A percentile compares a stretch with the other conserved stretches of the same genome.
phyloP scores from a whole-genome alignment of 179 eudicot species.

The Drosera spatulata region DNA sequence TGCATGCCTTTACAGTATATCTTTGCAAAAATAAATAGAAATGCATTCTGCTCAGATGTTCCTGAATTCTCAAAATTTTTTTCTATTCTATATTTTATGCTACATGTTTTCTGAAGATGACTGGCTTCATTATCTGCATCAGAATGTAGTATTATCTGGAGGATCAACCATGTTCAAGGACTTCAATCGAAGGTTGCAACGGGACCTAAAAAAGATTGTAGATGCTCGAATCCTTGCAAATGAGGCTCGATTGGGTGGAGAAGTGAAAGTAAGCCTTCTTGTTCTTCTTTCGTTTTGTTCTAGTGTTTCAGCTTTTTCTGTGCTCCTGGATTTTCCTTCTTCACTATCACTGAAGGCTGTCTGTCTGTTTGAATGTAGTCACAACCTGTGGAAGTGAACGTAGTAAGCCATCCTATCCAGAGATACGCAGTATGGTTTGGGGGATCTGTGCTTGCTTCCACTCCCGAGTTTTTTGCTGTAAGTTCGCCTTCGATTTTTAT shows the following conservation, averaged over 20 bases:
- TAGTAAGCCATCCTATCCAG: constrained; percentile 94
- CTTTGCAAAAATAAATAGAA: too few species aligned
- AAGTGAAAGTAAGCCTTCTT: constrained; percentile 39
- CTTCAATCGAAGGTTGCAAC: constrained; percentile 77
- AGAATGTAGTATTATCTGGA: constrained; percentile 95
- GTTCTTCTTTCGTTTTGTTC: background rate
- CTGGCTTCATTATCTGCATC: constrained; percentile 8
- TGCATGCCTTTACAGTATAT: constrained; percentile 1
- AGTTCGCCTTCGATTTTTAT: constrained; percentile 9
- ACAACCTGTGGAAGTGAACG: constrained; percentile 95
- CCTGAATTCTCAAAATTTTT: too few species aligned
- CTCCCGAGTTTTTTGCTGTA: constrained; percentile 84
- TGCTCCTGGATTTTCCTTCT: background rate
- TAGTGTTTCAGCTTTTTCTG: background rate
- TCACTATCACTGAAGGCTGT: constrained; percentile 3
- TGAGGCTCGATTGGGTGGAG: constrained; percentile 65
- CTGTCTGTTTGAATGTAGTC: constrained; percentile 37
- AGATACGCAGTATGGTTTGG: constrained; percentile 99
- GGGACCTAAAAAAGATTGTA: constrained; percentile 92
- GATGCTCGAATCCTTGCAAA: constrained; percentile 89
- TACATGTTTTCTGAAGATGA: too few species aligned
- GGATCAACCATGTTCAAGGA: constrained; percentile 98
- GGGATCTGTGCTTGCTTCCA: constrained; percentile 96
- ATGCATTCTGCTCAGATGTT: too few species aligned
- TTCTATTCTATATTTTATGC: too few species aligned